Evolutionary conservation across 257 asterid species (phyloP), one percentile per base, ranked within the genome.

Genomic region (Thymus mandschuricus): DNA sequence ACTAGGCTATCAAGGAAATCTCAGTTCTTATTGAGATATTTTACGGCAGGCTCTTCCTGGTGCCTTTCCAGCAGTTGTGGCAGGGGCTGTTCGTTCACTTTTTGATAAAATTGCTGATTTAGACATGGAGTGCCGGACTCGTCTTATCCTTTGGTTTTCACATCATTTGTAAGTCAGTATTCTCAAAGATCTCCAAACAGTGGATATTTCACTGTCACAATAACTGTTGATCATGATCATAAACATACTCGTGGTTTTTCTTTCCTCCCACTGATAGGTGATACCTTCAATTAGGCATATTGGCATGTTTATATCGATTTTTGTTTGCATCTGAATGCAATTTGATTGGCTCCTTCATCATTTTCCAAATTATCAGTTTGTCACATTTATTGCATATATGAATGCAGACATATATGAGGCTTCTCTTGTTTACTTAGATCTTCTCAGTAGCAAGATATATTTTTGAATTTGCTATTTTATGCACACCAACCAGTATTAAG

Each of bases 21-120:
- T 33, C 57, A 34, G 52, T 66, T 68, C 73, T 85, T 56, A 81
- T 64, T 50, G 9, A 65, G 51, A 13, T 8, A 48, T 72, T 69
- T 71, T 55, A 27, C 78, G 76, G 56, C 79, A 94, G 98, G 98
- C 98, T 79, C 97, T 95, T 84, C 99, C 99, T 21, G 99, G 99
- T 79, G 99, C 99, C 77, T 95, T 95, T 81, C 99, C 98, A 6
- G 95, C 97, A 52, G 98, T 95, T 72, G 90, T 95, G 51, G 99
- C 99, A 0, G 97, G 99, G 78, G 99, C 98, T 50, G 99, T 95
- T 57, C 98, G 99, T 59, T 87, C 92, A 61, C 98, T 92, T 75
- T 95, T 92, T 78, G 97, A 95, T 66, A 90, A 78, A 85, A 92
- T 95, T 79, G 85, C 93, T 77, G 96, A 92, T 66, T 63, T 95